These are phyloP conservation scores for Diaporthe citrichinensis DNA, from an alignment of 2,329 filamentous ascomycete genomes.

Conservation along the genomic window DNA sequence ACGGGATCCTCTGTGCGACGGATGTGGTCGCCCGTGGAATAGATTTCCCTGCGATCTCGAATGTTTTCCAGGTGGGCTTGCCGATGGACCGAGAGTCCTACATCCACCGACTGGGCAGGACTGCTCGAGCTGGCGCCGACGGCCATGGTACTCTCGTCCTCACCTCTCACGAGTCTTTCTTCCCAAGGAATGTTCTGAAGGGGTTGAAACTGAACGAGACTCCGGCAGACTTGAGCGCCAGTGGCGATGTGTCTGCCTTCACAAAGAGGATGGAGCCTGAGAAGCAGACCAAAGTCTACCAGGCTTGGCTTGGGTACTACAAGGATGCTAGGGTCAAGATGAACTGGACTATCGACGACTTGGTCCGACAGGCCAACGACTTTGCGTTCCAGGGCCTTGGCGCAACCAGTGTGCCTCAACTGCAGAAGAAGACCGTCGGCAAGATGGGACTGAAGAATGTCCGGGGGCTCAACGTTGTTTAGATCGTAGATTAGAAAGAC, in stretches of 20 bases:
- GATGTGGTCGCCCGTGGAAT: conserved; percentile 81
- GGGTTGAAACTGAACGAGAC: conserved; percentile 67
- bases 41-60: conserved; percentile 79
- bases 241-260: conserved; percentile 55
- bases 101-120: conserved; percentile 77
- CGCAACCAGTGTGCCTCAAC: conserved; percentile 60
- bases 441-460: conserved; percentile 72
- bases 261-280: conserved; percentile 59
- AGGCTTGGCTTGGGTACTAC: conserved; percentile 71
- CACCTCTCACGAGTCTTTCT: conserved; percentile 64
- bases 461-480: conserved; percentile 61
- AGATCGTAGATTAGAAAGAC: conserved; percentile 50
- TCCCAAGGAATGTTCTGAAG: conserved; percentile 64
- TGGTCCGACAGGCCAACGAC: conserved; percentile 66
- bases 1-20: conserved; percentile 74
- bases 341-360: conserved; percentile 57
- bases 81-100: conserved; percentile 74
- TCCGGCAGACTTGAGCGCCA: conserved; percentile 60
- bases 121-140: conserved; percentile 74
- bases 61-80: conserved; percentile 75
- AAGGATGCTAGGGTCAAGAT: conserved; percentile 64
- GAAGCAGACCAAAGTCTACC: conserved; percentile 64
- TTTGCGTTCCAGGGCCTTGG: conserved; percentile 64
- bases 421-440: conserved; percentile 62
- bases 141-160: conserved; percentile 75